Base-by-base conservation (phyloP, 2,329 filamentous ascomycete genomes). In the Ceratocystis cubensis region DNA sequence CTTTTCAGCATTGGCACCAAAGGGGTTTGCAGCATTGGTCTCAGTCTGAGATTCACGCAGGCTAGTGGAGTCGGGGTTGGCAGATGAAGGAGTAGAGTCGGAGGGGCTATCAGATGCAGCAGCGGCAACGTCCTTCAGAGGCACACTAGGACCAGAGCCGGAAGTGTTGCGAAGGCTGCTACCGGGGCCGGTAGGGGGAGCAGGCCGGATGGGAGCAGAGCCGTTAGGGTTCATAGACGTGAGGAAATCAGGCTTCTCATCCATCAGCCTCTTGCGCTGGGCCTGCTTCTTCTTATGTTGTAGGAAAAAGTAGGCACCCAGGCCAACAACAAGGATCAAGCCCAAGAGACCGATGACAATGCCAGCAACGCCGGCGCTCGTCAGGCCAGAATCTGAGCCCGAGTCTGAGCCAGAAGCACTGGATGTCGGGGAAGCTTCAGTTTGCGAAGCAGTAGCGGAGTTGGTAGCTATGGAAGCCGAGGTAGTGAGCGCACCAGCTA, bases 271-370 rank as follows among this genome's bases (percentile, higher is more conserved):
- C 67, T 80, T 76, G 13, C 76, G 74, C 71, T 82, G 66, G 77
- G 82, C 77, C 74, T 86, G 84, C 81, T 87, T 89, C 79, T 87
- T 89, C 73, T 85, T 84, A 71, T 77, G 80, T 71, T 82, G 86
- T 73, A 91, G 82, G 68, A 90, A 74, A 74, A 95, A 85, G 73
- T 90, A 87, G 22, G 88, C 79, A 25, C 88, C 74, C n/a, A 85
- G 78, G 37, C 85, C 83, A 30, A 94, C 74, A 1, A 87, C 75
- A 41, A 87, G 82, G 30, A 96, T 71, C 62, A 83, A 84, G 5
- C 87, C 79, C 41, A 96, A 76, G 61, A 95, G 84, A 72, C 91
- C 92, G 73, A 96, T 86, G 5, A 88, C 90, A 69, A 96, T 83
- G 68, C 94, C 94, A 56, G 91, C 92, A 75, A 91, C 94, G 53